Conservation (phyloP, 768 basidiomycete species). For the Amanita polypyramis region DNA sequence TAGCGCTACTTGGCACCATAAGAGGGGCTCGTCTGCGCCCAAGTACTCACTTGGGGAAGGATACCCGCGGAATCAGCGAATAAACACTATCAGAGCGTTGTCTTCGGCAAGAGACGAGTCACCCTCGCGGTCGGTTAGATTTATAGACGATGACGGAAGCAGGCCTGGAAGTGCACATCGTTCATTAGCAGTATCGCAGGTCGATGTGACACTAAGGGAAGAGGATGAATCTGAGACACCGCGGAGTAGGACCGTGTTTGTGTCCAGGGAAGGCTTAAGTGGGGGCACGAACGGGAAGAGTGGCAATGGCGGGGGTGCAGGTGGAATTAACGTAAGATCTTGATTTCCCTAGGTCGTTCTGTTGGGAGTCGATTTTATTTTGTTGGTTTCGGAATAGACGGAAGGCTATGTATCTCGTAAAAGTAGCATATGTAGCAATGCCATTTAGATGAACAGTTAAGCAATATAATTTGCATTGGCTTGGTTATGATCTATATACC, state of each 20-base stretch:
- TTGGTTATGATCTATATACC: too few species aligned
- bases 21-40: conserved; percentile 6
- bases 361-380: too few species aligned
- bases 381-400: too few species aligned
- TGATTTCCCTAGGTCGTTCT: neutral
- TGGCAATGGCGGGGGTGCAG: neutral
- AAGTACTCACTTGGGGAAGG: conserved; percentile 18
- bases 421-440: too few species aligned
- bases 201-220: conserved; percentile 1
- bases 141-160: conserved; percentile 18
- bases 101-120: conserved; percentile 30
- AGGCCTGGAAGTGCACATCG: neutral
- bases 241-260: neutral
- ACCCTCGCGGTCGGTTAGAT: conserved; percentile 34
- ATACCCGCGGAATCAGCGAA: conserved; percentile 19
- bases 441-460: too few species aligned
- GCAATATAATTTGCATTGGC: too few species aligned
- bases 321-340: neutral
- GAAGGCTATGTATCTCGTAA: too few species aligned
- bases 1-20: conserved; percentile 8
- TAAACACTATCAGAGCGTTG: conserved; percentile 22
- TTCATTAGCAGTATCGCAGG: neutral
- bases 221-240: neutral
- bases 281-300: neutral
- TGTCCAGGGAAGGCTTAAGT: neutral